A percentile compares a stretch with the other conserved stretches of the same genome.
These are phyloP conservation scores for Leccinum glutinopallens DNA, from an alignment of 1,284 basidiomycete species.

Conservation along the genomic window DNA sequence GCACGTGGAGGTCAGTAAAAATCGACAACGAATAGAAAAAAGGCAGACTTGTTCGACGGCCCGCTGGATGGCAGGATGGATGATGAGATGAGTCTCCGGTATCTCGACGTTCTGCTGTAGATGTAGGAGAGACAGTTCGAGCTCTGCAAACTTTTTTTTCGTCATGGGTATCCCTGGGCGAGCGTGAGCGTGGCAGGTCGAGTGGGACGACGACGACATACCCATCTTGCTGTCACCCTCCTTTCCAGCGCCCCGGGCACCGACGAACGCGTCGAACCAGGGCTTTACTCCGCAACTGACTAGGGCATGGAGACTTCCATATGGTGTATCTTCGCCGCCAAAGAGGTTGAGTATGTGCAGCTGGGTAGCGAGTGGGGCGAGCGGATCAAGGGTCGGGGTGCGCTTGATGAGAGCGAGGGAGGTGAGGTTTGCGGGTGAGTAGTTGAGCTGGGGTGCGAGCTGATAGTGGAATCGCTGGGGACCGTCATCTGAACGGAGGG, in stretches of 20 bases:
- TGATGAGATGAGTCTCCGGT: neutral
- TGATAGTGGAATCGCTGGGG: constrained; percentile 67
- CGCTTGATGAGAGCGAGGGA: no score
- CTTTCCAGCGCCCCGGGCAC: constrained; percentile 71
- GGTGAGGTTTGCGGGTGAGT: constrained; percentile 62
- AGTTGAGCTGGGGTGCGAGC: constrained; percentile 74
- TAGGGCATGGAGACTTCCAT: constrained; percentile 40
- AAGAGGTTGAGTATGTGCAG: no score
- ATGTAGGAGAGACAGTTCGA: neutral
- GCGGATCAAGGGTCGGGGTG: no score
- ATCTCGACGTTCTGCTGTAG: neutral
- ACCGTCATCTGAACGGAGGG: constrained; percentile 53
- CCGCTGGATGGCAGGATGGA: neutral
- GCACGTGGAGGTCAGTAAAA: constrained; percentile 16
- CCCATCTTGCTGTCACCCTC: constrained; percentile 87
- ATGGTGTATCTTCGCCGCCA: no score
- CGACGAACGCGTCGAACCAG: constrained; percentile 97
- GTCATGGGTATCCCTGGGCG: constrained; percentile 45
- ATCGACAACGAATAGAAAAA: constrained; percentile 16
- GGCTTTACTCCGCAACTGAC: constrained; percentile 97
- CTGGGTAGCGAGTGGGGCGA: no score
- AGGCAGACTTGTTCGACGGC: constrained; percentile 42
- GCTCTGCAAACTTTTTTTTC: constrained; percentile 3
- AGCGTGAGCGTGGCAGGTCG: constrained; percentile 8
- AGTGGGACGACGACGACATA: constrained; percentile 34